Evolutionary conservation across 2,329 filamentous ascomycete genomes (phyloP).

Genomic region (Aspergillus quadricinctus): DNA sequence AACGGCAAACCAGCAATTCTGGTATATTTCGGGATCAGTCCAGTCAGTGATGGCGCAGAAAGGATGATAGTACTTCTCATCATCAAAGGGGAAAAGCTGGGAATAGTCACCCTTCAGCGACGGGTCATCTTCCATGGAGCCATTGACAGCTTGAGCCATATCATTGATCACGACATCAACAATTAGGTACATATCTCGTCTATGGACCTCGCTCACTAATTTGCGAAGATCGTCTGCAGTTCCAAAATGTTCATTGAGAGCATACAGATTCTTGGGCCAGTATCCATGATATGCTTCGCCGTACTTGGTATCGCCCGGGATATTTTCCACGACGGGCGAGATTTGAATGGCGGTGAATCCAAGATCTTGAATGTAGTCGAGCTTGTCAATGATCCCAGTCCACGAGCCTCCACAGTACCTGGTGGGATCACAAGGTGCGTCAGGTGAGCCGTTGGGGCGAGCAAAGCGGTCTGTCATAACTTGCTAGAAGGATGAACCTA

Average conservation of each 20-base stretch:
- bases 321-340: slow-evolving; percentile 36
- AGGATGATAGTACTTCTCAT: slow-evolving; percentile 16
- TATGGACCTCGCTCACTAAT: slow-evolving; percentile 41
- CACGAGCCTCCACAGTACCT: slow-evolving; percentile 61
- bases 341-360: slow-evolving; percentile 40
- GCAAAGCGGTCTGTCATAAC: slow-evolving; percentile 56
- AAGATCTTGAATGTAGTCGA: slow-evolving; percentile 46
- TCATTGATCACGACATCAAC: slow-evolving; percentile 45
- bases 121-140: slow-evolving; percentile 1
- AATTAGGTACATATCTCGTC: slow-evolving; percentile 46
- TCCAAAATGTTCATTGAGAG: slow-evolving; percentile 45
- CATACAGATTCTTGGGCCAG: slow-evolving; percentile 44
- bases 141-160: slow-evolving; percentile 16
- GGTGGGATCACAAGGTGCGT: slow-evolving; percentile 8
- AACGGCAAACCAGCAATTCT: slow-evolving; percentile 34
- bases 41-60: slow-evolving; percentile 15
- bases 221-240: slow-evolving; percentile 40
- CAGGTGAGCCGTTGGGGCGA: slow-evolving; percentile 39
- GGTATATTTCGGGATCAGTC: slow-evolving; percentile 19
- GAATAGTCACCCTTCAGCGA: slow-evolving; percentile 13
- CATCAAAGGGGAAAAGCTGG: slow-evolving; percentile 17
- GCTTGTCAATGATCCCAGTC: slow-evolving; percentile 50
- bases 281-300: slow-evolving; percentile 46
- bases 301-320: slow-evolving; percentile 29
- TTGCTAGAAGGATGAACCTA: slow-evolving; percentile 30